Base-by-base conservation (phyloP, 2,329 filamentous ascomycete genomes). In the Neofusicoccum parvum region DNA sequence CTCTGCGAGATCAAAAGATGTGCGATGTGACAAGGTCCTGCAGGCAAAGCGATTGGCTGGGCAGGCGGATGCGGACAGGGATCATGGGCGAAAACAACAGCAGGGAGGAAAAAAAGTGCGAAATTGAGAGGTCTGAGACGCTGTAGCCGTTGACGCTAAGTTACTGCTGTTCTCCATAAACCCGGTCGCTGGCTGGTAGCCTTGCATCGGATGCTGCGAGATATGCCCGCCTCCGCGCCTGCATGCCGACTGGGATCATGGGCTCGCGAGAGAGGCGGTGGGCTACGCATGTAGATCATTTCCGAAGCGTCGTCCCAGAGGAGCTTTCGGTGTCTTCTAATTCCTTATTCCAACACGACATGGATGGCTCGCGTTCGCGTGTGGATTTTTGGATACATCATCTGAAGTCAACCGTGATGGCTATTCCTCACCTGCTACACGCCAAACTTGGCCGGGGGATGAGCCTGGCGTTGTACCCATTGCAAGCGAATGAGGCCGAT, bases 131-230 rank as follows among this genome's bases (percentile, higher is more conserved):
- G 27, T 32, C 27, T 32, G 27, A 32, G 27, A 32, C 4, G 27
- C 27, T 32, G 15, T 20, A 20, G 20, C 41, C 54, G 54, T 59
- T 59, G 54, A 27, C 41, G 41, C 20, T 20, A 20, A 20, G 20
- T 20, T 20, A 20, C 43, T 60, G 37, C 41, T 46, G n/a, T 37
- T 48, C 10, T 12, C 32, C 23, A 36, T 5, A 3, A 60, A 7
- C 56, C 56, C 23, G 43, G 56, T 60, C 23, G 14, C n/a, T 45
- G 23, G 32, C 41, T 17, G 56, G n/a, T 27, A 34, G 62, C 62
- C 62, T 64, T 64, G 62, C 50, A 56, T 54, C 49, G 41, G 39
- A 34, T 53, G 48, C 20, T 53, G 37, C 49, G 48, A 63, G 48
- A 32, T 32, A 45, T 58, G 37, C 10, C 39, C 34, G 50, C 34